Conservation (phyloP, 768 basidiomycete species). For the Lenzites betulinus region DNA sequence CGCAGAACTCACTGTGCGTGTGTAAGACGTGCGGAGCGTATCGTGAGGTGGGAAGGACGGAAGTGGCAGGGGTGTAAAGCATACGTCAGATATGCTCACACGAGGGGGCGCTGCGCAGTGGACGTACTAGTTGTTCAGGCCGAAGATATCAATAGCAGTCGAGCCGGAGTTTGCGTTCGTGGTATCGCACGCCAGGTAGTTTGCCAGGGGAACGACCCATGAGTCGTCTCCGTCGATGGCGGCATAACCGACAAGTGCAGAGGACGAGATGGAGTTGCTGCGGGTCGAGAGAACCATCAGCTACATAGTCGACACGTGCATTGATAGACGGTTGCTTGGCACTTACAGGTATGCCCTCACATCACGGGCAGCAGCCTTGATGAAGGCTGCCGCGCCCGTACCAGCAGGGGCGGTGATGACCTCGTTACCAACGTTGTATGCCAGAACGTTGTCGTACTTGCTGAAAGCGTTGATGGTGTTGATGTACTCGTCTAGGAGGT, state of each 20-base stretch:
- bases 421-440: slow-evolving; percentile 91
- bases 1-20: slow-evolving; percentile 76
- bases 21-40: not conserved
- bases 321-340: slow-evolving; percentile 34
- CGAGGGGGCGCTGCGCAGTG: slow-evolving; percentile 8
- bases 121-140: slow-evolving; percentile 83
- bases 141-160: slow-evolving; percentile 80
- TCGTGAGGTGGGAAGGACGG: not conserved
- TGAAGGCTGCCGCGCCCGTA: slow-evolving; percentile 71
- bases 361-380: slow-evolving; percentile 92
- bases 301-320: not conserved
- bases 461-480: slow-evolving; percentile 76
- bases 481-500: slow-evolving; percentile 77
- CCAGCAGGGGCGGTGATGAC: slow-evolving; percentile 57
- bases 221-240: slow-evolving; percentile 71
- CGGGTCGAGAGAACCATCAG: not conserved
- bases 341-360: slow-evolving; percentile 81
- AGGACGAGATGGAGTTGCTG: slow-evolving; percentile 64
- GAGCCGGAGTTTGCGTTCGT: slow-evolving; percentile 51
- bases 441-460: slow-evolving; percentile 88
- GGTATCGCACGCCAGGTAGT: slow-evolving; percentile 79
- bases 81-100: not conserved
- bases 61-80: not conserved
- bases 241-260: slow-evolving; percentile 80
- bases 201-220: slow-evolving; percentile 69